A percentile compares a stretch with the other conserved stretches of the same genome.
These are phyloP conservation scores for Leptographium wingfieldii DNA, from an alignment of 2,329 filamentous ascomycete species.

Conservation along the genomic window DNA sequence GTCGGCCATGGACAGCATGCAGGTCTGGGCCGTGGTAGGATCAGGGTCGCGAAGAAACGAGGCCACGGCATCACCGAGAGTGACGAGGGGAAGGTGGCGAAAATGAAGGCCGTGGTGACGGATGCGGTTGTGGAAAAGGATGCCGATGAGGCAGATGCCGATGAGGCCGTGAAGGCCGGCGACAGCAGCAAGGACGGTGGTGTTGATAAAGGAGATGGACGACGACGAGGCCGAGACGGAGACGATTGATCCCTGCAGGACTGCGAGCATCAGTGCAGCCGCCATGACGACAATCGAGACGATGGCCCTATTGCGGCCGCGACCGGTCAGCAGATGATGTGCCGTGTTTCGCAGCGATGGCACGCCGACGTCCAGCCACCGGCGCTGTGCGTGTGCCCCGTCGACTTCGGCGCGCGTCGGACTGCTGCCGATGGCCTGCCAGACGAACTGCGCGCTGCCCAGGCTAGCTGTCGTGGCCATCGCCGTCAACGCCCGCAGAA, in stretches of 20 bases:
- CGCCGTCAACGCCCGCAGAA: slow-evolving; percentile 31
- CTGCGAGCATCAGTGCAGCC: slow-evolving; percentile 19
- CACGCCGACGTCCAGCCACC: slow-evolving; percentile 42
- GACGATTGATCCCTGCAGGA: slow-evolving; percentile 13
- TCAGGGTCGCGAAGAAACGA: slow-evolving; percentile 37
- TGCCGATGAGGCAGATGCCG: slow-evolving; percentile 15
- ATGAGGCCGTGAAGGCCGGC: slow-evolving; percentile 29
- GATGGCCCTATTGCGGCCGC: background rate
- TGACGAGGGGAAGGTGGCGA: slow-evolving; percentile 31
- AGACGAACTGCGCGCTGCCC: slow-evolving; percentile 37
- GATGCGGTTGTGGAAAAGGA: slow-evolving; percentile 18
- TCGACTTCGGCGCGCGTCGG: slow-evolving; percentile 37
- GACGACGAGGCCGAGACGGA: background rate
- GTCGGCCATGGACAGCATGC: slow-evolving; percentile 34
- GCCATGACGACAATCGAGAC: background rate
- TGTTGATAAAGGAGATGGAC: slow-evolving; percentile 30
- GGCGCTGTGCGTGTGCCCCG: slow-evolving; percentile 29
- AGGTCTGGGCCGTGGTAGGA: slow-evolving; percentile 25
- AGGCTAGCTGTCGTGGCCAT: slow-evolving; percentile 29
- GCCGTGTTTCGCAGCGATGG: slow-evolving; percentile 37
- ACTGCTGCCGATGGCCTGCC: slow-evolving; percentile 34
- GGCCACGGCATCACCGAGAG: slow-evolving; percentile 36
- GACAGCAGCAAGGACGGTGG: slow-evolving; percentile 27
- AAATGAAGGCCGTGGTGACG: slow-evolving; percentile 13
- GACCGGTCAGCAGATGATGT: slow-evolving; percentile 22